Evolutionary conservation across 2,329 filamentous ascomycete species (phyloP), one percentile per base, ranked within the genome.

Genomic region (Aspergillus ochraceoroseus): DNA sequence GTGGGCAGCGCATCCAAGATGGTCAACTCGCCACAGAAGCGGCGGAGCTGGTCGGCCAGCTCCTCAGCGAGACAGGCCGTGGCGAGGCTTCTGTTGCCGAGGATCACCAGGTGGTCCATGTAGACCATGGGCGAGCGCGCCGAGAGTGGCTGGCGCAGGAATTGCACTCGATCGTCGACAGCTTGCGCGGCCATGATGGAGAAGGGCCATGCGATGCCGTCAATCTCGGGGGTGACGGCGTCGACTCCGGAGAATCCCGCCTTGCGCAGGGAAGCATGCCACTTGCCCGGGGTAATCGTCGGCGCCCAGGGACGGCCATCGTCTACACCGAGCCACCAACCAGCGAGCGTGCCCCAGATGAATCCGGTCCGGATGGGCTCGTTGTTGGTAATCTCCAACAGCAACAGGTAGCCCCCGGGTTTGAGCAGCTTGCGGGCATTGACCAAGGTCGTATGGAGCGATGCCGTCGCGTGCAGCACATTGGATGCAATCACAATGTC

Each of bases 321-420:
- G 5, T 37, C 22, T 1, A 5, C 3, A 2, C 39, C 39, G 3
- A 13, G 7, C 39, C 39, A 42, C 39, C 39, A 42, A 4, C 39
- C 32, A 2, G 20, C 13, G 19, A 42, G 13, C n/a, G 9, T 14
- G 8, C 32, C 7, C 5, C 36, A 8, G 2, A 14, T 13, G 7
- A 37, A 37, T 9, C 13, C 15, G 3, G 22, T 7, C 11, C 7
- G 3, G 5, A 26, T 19, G 1, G 7, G 9, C 6, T 28, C 27
- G 7, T 12, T n/a, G 6, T 27, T 20, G 4, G 39, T 42, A 3
- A 27, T 9, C 15, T 42, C 39, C 9, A 15, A 15, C 11, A 28
- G 5, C 1, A 74, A 18, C 0, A 76, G 53, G 26, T 67, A 64
- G 0, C 71, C 73, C 2, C 68, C 70, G 0, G 72, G 66, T 35